phyloP scores from a whole-genome alignment of 768 basidiomycete genomes.

The Calocera viscosa region DNA sequence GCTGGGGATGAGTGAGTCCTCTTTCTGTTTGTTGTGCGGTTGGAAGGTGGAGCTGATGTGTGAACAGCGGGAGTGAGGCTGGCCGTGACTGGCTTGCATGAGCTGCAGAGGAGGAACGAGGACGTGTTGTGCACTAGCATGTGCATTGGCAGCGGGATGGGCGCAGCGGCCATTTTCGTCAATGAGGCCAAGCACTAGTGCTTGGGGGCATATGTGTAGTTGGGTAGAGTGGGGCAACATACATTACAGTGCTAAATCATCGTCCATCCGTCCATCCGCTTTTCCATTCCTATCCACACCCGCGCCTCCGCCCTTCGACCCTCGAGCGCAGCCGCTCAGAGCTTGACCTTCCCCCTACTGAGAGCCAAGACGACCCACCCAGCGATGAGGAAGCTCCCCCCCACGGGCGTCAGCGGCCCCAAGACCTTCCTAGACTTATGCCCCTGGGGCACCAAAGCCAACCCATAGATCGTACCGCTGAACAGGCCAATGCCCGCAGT shows the following conservation, averaged over 20 bases:
- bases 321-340: too few species aligned
- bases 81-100: constrained; percentile 75
- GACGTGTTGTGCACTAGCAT: constrained; percentile 70
- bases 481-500: not conserved
- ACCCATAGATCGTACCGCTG: not conserved
- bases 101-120: constrained; percentile 56
- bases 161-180: constrained; percentile 43
- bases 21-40: not conserved
- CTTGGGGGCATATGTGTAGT: not conserved
- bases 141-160: constrained; percentile 79
- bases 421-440: not conserved
- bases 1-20: constrained; percentile 61
- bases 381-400: constrained; percentile 3
- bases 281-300: not conserved
- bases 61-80: constrained; percentile 66
- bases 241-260: too few species aligned
- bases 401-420: not conserved
- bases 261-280: too few species aligned
- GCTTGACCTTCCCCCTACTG: not conserved
- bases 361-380: not conserved
- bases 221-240: not conserved
- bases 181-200: not conserved
- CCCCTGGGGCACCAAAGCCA: not conserved
- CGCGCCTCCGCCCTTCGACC: not conserved
- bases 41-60: constrained; percentile 15